Percentiles rank a stretch among this genome's conserved stretches.
Evolutionary conservation across 805 yeast species (phyloP).

Genomic region (Spathaspora sp.): DNA sequence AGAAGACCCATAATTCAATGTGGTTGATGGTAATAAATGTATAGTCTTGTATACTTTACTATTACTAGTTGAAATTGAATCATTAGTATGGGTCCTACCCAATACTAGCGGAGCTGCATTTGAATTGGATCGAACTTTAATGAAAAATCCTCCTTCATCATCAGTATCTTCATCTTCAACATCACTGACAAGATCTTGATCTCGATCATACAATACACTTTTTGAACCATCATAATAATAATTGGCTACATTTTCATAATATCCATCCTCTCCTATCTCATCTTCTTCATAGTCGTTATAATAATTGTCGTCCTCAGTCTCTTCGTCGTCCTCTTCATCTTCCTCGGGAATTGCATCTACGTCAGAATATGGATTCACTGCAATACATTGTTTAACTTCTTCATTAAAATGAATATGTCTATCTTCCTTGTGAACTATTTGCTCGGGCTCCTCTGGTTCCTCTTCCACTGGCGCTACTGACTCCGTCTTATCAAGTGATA

Average conservation of each 20-base stretch:
- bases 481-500: neutral
- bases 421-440: constrained; percentile 1
- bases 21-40: constrained; percentile 80
- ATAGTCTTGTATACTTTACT: constrained; percentile 50
- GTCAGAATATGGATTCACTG: constrained; percentile 48
- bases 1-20: constrained; percentile 69
- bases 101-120: constrained; percentile 17
- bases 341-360: constrained; percentile 28
- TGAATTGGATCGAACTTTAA: constrained; percentile 48
- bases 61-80: constrained; percentile 25
- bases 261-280: constrained; percentile 16
- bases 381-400: constrained; percentile 91
- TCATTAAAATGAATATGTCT: constrained; percentile 90
- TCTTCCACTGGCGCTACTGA: neutral
- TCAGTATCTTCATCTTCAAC: constrained; percentile 47
- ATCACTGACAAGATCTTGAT: constrained; percentile 12
- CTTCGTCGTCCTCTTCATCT: constrained; percentile 14
- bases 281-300: constrained; percentile 13
- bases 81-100: constrained; percentile 6
- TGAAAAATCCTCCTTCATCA: constrained; percentile 68
- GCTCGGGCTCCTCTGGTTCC: neutral
- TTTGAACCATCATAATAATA: constrained; percentile 5
- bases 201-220: constrained; percentile 1
- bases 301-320: constrained; percentile 11
- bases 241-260: constrained; percentile 3